A percentile compares a stretch with the other conserved stretches of the same genome.
Evolutionary conservation across 1,139 yeast species (phyloP).

Genomic region (Zhuliangozyma parablackwelliae): DNA sequence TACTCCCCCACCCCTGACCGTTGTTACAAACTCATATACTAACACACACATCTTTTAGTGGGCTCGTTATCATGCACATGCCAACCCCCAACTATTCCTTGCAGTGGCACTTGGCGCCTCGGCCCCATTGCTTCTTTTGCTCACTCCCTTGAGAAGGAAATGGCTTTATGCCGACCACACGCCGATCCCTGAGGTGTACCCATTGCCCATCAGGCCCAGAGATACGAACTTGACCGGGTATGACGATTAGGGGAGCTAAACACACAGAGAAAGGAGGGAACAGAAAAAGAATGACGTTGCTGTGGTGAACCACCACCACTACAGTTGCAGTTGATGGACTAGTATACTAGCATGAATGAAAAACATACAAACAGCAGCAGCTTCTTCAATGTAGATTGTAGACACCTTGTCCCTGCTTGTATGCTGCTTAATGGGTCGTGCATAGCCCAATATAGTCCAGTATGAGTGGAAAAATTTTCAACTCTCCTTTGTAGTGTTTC

Average conservation of each 20-base stretch:
- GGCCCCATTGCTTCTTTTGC: slow-evolving; percentile 60
- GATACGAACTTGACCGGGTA: slow-evolving; percentile 48
- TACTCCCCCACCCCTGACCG: too few species aligned
- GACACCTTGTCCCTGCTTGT: too few species aligned
- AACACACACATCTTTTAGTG: slow-evolving; percentile 40
- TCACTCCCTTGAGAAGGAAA: slow-evolving; percentile 69
- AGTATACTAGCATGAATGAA: too few species aligned
- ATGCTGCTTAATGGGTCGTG: too few species aligned
- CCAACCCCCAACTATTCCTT: slow-evolving; percentile 72
- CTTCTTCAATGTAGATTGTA: too few species aligned
- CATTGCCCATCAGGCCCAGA: slow-evolving; percentile 58
- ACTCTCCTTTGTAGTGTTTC: too few species aligned
- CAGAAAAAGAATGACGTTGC: not conserved
- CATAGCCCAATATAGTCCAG: too few species aligned
- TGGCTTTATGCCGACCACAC: slow-evolving; percentile 63
- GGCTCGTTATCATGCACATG: slow-evolving; percentile 76
- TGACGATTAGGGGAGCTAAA: slow-evolving; percentile 44
- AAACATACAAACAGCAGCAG: too few species aligned
- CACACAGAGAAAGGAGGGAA: not conserved
- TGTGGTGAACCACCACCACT: too few species aligned
- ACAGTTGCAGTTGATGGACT: too few species aligned
- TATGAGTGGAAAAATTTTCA: too few species aligned
- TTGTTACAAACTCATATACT: too few species aligned
- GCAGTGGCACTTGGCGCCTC: slow-evolving; percentile 63
- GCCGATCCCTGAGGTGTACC: slow-evolving; percentile 67